Evolutionary conservation across 768 basidiomycete genomes (phyloP).

Genomic region (Rhodocollybia butyracea): DNA sequence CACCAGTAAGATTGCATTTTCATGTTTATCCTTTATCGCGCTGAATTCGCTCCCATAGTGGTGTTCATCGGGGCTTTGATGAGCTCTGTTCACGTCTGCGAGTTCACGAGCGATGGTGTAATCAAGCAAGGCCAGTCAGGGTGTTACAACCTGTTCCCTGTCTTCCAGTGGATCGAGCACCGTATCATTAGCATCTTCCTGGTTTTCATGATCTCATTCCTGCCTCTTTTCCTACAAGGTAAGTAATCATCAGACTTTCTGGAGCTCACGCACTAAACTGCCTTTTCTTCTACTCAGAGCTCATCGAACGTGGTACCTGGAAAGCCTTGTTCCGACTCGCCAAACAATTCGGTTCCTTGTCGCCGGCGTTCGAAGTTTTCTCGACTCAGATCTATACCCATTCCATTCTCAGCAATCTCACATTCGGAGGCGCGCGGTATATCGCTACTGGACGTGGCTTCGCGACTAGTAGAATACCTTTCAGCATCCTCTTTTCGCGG

Average conservation of each 20-base stretch:
- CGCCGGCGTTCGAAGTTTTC: constrained; percentile 96
- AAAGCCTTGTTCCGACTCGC: constrained; percentile 88
- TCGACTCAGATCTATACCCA: constrained; percentile 98
- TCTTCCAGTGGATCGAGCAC: constrained; percentile 92
- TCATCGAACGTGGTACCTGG: constrained; percentile 92
- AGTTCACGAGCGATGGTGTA: constrained; percentile 68
- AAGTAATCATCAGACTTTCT: constrained; percentile 13
- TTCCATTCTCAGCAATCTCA: constrained; percentile 95
- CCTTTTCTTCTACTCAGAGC: constrained; percentile 48
- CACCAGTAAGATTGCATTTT: constrained; percentile 71
- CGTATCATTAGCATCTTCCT: constrained; percentile 98
- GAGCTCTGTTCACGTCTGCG: constrained; percentile 74
- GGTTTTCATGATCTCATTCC: constrained; percentile 96
- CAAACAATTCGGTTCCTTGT: constrained; percentile 93
- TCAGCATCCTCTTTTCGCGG: constrained; percentile 94
- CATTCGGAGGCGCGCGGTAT: constrained; percentile 96
- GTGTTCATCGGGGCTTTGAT: constrained; percentile 94
- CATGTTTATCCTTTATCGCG: background rate
- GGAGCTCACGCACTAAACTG: constrained; percentile 12
- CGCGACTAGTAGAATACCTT: constrained; percentile 92
- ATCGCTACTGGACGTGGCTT: constrained; percentile 99
- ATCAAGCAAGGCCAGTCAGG: constrained; percentile 78
- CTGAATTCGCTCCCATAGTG: constrained; percentile 45
- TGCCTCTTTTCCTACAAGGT: constrained; percentile 96
- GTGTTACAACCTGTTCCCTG: constrained; percentile 92